Conservation (phyloP, 768 basidiomycete species). For the Kwoniella sp. region DNA sequence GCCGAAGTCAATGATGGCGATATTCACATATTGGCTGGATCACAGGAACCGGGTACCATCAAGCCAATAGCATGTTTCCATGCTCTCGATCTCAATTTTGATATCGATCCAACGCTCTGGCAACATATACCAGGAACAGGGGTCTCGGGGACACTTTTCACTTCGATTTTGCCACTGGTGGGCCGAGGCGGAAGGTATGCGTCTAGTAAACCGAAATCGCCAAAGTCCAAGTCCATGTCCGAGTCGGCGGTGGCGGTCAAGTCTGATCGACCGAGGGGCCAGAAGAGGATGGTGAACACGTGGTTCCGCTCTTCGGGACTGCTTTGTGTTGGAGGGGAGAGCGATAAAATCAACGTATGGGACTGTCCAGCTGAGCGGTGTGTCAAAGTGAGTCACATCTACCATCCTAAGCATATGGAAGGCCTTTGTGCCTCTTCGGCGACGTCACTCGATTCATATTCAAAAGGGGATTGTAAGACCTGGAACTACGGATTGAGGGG, state of each 20-base stretch:
- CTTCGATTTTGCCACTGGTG: too few relatives aligned
- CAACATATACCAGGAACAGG: too few relatives aligned
- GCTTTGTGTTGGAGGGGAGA: conserved; percentile 36
- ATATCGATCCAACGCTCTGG: neutral
- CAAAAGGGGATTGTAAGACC: too few relatives aligned
- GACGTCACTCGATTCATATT: too few relatives aligned
- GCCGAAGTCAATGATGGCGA: conserved; percentile 50
- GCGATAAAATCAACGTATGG: conserved; percentile 42
- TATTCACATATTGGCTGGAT: conserved; percentile 41
- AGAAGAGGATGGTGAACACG: conserved; percentile 24
- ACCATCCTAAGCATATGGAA: too few relatives aligned
- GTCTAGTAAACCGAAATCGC: too few relatives aligned
- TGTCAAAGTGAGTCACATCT: conserved; percentile 28
- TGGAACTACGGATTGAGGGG: too few relatives aligned
- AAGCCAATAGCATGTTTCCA: conserved; percentile 40
- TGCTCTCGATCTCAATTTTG: conserved; percentile 25
- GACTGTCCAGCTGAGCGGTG: conserved; percentile 47
- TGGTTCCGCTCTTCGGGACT: conserved; percentile 46
- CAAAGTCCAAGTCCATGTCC: too few relatives aligned
- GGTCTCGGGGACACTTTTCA: too few relatives aligned
- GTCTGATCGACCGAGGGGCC: neutral
- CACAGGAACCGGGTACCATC: conserved; percentile 27
- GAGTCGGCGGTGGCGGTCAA: too few relatives aligned
- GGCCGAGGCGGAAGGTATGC: too few relatives aligned
- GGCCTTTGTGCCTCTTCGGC: too few relatives aligned